phyloP scores from a whole-genome alignment of 208 protist genomes.

The Sergeia podlipaevii region DNA sequence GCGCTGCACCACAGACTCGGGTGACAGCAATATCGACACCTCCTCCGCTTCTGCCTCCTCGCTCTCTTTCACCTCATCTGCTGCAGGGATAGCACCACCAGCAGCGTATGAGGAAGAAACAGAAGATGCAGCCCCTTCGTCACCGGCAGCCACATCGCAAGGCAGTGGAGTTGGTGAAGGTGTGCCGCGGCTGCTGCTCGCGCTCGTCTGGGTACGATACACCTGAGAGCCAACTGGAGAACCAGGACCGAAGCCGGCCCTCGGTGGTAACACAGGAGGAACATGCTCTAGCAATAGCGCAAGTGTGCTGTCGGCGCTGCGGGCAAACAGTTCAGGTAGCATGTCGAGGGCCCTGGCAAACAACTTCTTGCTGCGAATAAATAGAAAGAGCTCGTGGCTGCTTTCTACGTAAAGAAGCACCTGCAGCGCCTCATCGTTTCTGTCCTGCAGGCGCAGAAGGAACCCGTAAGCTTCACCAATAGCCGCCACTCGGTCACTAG shows the following conservation, averaged over 20 bases:
- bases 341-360: slow-evolving; percentile 32
- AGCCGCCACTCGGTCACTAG: slow-evolving; percentile 17
- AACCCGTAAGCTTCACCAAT: slow-evolving; percentile 44
- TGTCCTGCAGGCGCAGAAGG: slow-evolving; percentile 36
- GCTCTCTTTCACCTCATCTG: slow-evolving; percentile 8
- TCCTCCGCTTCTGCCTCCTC: too few relatives aligned
- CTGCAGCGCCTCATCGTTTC: slow-evolving; percentile 56
- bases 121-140: too few relatives aligned
- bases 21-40: too few relatives aligned
- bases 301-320: slow-evolving; percentile 37
- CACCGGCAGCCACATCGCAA: too few relatives aligned
- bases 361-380: slow-evolving; percentile 17
- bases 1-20: slow-evolving; percentile 37
- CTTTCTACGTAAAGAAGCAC: slow-evolving; percentile 43
- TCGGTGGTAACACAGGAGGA: neutral
- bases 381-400: slow-evolving; percentile 43
- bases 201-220: neutral
- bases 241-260: neutral
- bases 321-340: slow-evolving; percentile 53
- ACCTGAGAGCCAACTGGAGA: too few relatives aligned
- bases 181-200: neutral
- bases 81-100: slow-evolving; percentile 2
- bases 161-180: too few relatives aligned
- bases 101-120: too few relatives aligned
- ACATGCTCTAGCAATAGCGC: slow-evolving; percentile 47